Conservation (phyloP, 345 rosid species). For the Syzygium grande region DNA sequence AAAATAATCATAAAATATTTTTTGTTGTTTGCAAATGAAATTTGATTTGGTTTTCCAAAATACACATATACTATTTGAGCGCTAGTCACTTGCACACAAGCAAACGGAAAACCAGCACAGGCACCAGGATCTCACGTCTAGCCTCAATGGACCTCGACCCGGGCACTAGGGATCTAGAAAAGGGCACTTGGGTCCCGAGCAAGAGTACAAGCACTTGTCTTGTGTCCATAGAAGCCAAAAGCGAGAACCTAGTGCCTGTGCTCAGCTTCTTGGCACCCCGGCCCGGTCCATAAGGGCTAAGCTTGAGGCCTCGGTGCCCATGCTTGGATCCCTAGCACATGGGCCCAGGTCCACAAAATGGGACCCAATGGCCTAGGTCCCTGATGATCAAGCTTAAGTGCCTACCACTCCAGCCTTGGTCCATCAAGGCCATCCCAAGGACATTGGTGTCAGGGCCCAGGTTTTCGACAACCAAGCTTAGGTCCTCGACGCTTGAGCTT, state of each 20-base stretch:
- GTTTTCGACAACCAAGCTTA: background rate
- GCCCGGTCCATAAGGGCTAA: no score
- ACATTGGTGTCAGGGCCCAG: background rate
- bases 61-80: background rate
- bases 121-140: accelerated
- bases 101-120: background rate
- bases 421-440: background rate
- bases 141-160: background rate
- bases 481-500: background rate
- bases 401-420: background rate
- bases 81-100: accelerated
- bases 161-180: background rate
- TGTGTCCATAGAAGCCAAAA: background rate
- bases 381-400: accelerated
- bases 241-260: background rate
- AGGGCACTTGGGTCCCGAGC: background rate
- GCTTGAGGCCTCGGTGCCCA: background rate
- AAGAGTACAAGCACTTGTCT: background rate
- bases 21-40: no score
- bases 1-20: no score
- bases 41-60: background rate
- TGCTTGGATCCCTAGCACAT: background rate
- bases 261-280: background rate
- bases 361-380: background rate
- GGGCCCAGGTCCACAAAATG: background rate